A percentile compares a stretch with the other conserved stretches of the same genome.
These are phyloP conservation scores for Cercophora sp. DNA, from an alignment of 495 filamentous ascomycete species.

Conservation along the genomic window DNA sequence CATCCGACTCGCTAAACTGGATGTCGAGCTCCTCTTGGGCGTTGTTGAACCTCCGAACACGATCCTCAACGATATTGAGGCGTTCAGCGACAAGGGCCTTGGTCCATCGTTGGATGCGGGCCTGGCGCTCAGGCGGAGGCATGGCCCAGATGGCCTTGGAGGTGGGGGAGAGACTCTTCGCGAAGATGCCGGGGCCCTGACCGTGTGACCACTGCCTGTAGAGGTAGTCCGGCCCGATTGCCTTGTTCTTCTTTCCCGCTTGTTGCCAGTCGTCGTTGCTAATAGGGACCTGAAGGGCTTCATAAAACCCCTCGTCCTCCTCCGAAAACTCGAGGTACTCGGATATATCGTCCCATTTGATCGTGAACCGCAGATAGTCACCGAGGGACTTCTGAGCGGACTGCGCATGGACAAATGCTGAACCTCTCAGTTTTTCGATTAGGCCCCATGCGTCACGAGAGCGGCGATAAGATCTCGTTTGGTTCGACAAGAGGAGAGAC, in stretches of 20 bases:
- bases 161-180: constrained; percentile 17
- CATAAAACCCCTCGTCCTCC: constrained; percentile 50
- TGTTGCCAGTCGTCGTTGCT: constrained; percentile 38
- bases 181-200: constrained; percentile 41
- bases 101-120: constrained; percentile 45
- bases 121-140: constrained; percentile 30
- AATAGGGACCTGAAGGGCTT: constrained; percentile 52
- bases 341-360: constrained; percentile 40
- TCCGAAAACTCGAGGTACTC: constrained; percentile 60
- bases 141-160: constrained; percentile 54
- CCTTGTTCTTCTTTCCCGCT: constrained; percentile 42
- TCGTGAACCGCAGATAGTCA: background rate
- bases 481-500: constrained; percentile 45
- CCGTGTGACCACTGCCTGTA: constrained; percentile 55
- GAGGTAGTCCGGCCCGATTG: constrained; percentile 48
- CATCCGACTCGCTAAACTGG: constrained; percentile 43
- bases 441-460: constrained; percentile 32
- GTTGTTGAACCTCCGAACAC: constrained; percentile 41
- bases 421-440: constrained; percentile 35
- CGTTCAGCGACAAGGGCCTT: constrained; percentile 48
- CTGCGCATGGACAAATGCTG: constrained; percentile 19
- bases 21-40: constrained; percentile 36
- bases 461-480: constrained; percentile 30
- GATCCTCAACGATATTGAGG: constrained; percentile 33
- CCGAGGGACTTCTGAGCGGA: constrained; percentile 16